phyloP scores from a whole-genome alignment of 73 alveolate species.

The Paramecium caudatum region DNA sequence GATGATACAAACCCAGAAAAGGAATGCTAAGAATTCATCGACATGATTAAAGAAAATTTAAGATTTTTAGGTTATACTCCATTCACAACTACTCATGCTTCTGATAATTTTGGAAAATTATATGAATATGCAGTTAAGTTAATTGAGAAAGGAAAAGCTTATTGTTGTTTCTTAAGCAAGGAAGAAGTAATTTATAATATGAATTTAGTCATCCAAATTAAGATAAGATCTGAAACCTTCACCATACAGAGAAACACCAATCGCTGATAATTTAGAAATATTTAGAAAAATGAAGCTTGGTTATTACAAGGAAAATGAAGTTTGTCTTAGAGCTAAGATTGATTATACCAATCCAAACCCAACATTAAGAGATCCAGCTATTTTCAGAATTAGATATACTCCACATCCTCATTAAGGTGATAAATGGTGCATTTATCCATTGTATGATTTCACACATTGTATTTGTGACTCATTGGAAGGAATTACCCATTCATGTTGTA shows the following conservation, averaged over 20 bases:
- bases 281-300: conserved; percentile 98
- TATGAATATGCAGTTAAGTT: conserved; percentile 95
- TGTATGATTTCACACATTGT: conserved; percentile 98
- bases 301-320: conserved; percentile 94
- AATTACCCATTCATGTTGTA: conserved; percentile 98
- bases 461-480: conserved; percentile 96
- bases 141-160: conserved; percentile 78
- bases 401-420: conserved; percentile 99
- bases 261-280: conserved; percentile 94
- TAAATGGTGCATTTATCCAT: conserved; percentile 99
- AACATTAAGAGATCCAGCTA: conserved; percentile 98
- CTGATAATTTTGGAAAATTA: conserved; percentile 95
- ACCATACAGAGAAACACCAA: conserved; percentile 95
- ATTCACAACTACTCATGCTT: conserved; percentile 94
- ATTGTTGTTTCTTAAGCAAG: conserved; percentile 45
- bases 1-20: conserved; percentile 99
- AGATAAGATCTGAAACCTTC: conserved; percentile 91
- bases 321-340: conserved; percentile 96
- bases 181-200: conserved; percentile 27
- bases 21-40: conserved; percentile 96
- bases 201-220: conserved; percentile 39
- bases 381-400: conserved; percentile 96
- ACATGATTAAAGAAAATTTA: conserved; percentile 90
- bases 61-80: conserved; percentile 98
- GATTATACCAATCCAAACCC: conserved; percentile 96